These are phyloP conservation scores for Blastocystis sp. DNA, from an alignment of 352 stramenopile genomes.

Conservation along the genomic window DNA sequence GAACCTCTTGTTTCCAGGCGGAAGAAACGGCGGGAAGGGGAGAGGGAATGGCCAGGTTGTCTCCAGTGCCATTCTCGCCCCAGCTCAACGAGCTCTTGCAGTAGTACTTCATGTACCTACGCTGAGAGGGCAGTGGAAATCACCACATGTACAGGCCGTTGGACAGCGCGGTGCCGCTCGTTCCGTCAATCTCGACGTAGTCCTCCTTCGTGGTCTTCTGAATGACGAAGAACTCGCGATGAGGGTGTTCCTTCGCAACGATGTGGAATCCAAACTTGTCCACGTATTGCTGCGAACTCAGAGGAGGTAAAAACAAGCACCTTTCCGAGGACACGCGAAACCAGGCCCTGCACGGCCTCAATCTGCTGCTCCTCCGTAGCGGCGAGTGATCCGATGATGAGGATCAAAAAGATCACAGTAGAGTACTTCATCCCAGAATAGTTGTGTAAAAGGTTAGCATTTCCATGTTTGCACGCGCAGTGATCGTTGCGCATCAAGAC, in stretches of 20 bases:
- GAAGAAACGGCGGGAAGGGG: neutral
- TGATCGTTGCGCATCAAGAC: neutral
- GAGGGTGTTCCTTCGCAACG: neutral
- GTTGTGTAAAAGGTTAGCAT: neutral
- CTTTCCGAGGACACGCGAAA: neutral
- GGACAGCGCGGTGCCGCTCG: neutral
- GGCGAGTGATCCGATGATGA: neutral
- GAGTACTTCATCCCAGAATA: neutral
- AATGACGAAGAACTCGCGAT: neutral
- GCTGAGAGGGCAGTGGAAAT: neutral
- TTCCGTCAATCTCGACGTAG: neutral
- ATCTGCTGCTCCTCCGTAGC: neutral
- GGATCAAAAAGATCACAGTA: neutral
- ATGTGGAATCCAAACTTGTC: neutral
- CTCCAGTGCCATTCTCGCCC: slow-evolving; percentile 38
- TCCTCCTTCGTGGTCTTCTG: neutral
- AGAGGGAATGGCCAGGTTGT: neutral
- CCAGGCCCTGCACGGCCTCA: slow-evolving; percentile 6
- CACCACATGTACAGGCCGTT: slow-evolving; percentile 7
- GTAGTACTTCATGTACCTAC: slow-evolving; percentile 51
- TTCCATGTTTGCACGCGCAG: neutral
- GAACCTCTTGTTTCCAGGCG: neutral
- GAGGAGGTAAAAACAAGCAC: neutral
- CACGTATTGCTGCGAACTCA: neutral
- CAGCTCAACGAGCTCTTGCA: slow-evolving; percentile 18